These are phyloP conservation scores for Cenchrus purpureus DNA, from an alignment of 176 grass and related monocot genomes.

Conservation along the genomic window DNA sequence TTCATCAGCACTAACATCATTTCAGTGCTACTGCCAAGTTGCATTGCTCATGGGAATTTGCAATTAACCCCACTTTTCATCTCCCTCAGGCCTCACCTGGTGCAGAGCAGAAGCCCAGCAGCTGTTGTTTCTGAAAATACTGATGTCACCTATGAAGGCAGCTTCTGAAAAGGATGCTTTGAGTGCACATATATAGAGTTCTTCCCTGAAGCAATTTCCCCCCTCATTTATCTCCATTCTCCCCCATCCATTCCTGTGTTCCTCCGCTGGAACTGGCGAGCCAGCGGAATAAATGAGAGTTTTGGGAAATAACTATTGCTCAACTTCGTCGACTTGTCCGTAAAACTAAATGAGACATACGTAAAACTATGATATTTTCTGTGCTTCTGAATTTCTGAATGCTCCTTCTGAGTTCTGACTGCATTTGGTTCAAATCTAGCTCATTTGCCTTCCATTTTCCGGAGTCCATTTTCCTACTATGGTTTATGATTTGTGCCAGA, in stretches of 20 bases:
- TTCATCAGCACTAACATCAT: constrained; percentile 31
- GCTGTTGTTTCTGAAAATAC: constrained; percentile 44
- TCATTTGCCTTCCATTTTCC: neutral
- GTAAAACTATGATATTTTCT: constrained; percentile 30
- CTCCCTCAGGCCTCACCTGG: constrained; percentile 63
- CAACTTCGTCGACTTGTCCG: constrained; percentile 57
- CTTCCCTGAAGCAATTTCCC: constrained; percentile 55
- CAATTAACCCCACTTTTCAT: neutral
- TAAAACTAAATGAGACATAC: constrained; percentile 46
- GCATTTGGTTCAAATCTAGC: neutral
- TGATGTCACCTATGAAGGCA: constrained; percentile 38
- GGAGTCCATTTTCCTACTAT: neutral
- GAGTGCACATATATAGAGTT: constrained; percentile 79
- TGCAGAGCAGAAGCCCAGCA: constrained; percentile 78
- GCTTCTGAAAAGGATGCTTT: constrained; percentile 40
- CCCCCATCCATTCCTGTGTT: constrained; percentile 30
- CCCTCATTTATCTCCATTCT: constrained; percentile 24
- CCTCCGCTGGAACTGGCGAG: constrained; percentile 43
- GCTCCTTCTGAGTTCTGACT: neutral
- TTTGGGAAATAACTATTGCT: constrained; percentile 55
- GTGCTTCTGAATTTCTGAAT: constrained; percentile 26
- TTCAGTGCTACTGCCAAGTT: neutral
- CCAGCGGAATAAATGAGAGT: constrained; percentile 47
- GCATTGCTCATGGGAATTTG: no score
- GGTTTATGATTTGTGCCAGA: neutral